Percentiles rank a stretch among this genome's conserved stretches.
Conservation (phyloP, 179 eudicot genomes). For the Carnegiea gigantea region DNA sequence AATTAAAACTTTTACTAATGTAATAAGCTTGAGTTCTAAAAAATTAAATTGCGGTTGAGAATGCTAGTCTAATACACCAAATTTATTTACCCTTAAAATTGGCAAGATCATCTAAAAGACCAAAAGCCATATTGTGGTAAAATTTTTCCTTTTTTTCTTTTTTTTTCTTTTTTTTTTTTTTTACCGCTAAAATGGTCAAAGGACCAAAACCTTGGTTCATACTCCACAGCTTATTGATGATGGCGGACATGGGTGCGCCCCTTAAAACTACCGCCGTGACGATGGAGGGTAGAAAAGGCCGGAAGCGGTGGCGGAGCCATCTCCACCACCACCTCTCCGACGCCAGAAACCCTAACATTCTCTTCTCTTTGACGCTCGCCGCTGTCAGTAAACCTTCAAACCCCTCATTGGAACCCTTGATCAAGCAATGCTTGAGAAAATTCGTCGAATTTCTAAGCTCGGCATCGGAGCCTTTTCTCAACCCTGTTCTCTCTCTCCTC, state of each 20-base stretch:
- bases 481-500: conserved; percentile 33
- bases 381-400: conserved; percentile 27
- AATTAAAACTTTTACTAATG: too few species aligned
- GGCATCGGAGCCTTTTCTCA: conserved; percentile 15
- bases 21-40: too few species aligned
- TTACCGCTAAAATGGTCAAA: too few species aligned
- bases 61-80: too few species aligned
- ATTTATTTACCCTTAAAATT: too few species aligned
- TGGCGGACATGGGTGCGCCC: neutral
- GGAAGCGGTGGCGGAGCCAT: neutral
- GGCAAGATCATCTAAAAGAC: too few species aligned
- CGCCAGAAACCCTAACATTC: conserved; percentile 1
- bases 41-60: too few species aligned
- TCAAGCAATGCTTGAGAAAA: conserved; percentile 18
- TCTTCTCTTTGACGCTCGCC: conserved; percentile 31
- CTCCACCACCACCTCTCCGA: neutral
- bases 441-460: conserved; percentile 18
- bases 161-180: too few species aligned
- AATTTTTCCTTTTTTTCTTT: too few species aligned
- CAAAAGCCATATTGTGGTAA: too few species aligned
- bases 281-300: neutral
- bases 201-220: too few species aligned
- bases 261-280: neutral
- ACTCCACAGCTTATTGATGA: too few species aligned
- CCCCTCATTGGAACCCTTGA: conserved; percentile 24